phyloP scores from a whole-genome alignment of 2,329 filamentous ascomycete genomes.

The Microascus cirrosus region DNA sequence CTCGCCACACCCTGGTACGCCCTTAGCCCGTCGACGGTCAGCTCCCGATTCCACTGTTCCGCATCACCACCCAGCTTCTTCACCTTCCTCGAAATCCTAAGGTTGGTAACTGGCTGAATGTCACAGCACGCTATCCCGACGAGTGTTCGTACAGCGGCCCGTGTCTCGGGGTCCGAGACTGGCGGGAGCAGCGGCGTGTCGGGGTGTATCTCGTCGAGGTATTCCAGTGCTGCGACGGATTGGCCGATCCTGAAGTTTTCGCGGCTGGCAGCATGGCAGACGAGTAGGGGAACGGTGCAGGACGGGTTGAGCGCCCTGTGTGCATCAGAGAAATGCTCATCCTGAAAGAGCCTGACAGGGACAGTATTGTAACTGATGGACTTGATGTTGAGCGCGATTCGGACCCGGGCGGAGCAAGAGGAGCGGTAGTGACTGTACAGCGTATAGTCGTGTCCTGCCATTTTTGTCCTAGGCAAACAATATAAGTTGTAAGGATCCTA shows the following conservation, averaged over 20 bases:
- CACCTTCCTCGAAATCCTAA: slow-evolving; percentile 38
- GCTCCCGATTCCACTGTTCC: slow-evolving; percentile 36
- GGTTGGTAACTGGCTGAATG: slow-evolving; percentile 49
- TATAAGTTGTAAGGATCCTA: background rate
- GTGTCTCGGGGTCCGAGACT: slow-evolving; percentile 19
- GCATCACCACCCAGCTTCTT: slow-evolving; percentile 28
- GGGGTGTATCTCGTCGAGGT: slow-evolving; percentile 44
- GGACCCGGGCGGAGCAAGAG: slow-evolving; percentile 49
- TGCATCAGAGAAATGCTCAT: slow-evolving; percentile 32
- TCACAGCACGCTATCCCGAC: slow-evolving; percentile 43
- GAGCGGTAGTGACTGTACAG: slow-evolving; percentile 53
- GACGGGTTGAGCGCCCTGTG: slow-evolving; percentile 42
- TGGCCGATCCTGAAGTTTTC: slow-evolving; percentile 35
- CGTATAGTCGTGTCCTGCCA: slow-evolving; percentile 15
- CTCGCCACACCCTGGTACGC: slow-evolving; percentile 39
- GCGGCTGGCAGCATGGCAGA: slow-evolving; percentile 18
- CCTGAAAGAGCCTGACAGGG: slow-evolving; percentile 41
- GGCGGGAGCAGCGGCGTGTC: slow-evolving; percentile 37
- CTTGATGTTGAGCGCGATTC: slow-evolving; percentile 48
- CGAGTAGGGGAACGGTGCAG: slow-evolving; percentile 40
- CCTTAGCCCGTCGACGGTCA: slow-evolving; percentile 39
- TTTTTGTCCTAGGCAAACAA: background rate
- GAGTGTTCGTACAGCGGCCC: slow-evolving; percentile 42
- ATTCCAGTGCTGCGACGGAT: slow-evolving; percentile 50
- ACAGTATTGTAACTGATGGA: slow-evolving; percentile 31